Evolutionary conservation across 108 stramenopile species (phyloP), one percentile per base, ranked within the genome.

Genomic region (Cylindrotheca closterium): DNA sequence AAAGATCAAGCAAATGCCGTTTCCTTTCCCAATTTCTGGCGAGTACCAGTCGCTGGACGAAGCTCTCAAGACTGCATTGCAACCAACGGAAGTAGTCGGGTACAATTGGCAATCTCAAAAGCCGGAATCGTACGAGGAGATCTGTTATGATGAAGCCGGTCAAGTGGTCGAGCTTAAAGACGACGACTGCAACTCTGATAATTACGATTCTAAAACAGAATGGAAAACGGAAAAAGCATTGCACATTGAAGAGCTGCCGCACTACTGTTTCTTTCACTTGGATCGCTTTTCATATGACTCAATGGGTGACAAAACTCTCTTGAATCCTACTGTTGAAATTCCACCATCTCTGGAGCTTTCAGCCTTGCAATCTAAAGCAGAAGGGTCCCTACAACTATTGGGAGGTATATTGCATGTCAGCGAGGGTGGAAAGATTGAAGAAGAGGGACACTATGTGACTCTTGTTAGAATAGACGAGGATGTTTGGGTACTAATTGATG

Each of bases 341-440:
- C 56, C 27, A n/a, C 30, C 18, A 27, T 31, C 29, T 17, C 27
- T 31, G n/a, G n/a, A n/a, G n/a, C n/a, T n/a, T n/a, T n/a, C n/a
- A n/a, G n/a, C n/a, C n/a, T n/a, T n/a, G n/a, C n/a, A n/a, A n/a
- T n/a, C n/a, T n/a, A n/a, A n/a, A n/a, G n/a, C n/a, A n/a, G n/a
- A n/a, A n/a, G n/a, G n/a, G n/a, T n/a, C n/a, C 2, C 30, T 42
- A 8, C 58, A 42, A 21, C 28, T 78, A 17, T n/a, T 21, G 24
- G 80, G 75, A 30, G 80, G 51, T 12, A 72, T 81, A 24, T 32
- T 81, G 25, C 79, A 80, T 57, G 61, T 80, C 18, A 25, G 15
- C 19, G 55, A 59, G 3, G 47, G 55, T n/a, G 47, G 56, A 18
- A 30, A 25, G 15, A 21, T 48, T 7, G 75, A 60, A 27, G 77